Conservation (phyloP, 306 rosid species). For the Dalbergia oliveri region DNA sequence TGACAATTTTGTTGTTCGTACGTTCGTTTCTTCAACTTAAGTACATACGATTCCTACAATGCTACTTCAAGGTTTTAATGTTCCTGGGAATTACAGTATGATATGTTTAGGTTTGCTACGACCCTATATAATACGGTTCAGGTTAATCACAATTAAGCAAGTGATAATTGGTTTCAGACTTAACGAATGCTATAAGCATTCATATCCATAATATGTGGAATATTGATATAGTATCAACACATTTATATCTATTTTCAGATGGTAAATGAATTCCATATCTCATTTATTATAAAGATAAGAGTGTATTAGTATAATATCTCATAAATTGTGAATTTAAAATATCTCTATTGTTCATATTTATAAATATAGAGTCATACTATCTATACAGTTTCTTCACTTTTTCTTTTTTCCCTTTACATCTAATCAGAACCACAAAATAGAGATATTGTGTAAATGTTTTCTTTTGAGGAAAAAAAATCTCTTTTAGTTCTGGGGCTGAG, state of each 20-base stretch:
- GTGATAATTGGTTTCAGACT: not conserved
- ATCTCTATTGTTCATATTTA: too few relatives aligned
- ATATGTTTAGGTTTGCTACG: constrained; percentile 9
- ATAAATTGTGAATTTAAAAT: too few relatives aligned
- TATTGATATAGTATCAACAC: too few relatives aligned
- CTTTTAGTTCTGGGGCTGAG: not conserved
- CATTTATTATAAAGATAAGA: too few relatives aligned
- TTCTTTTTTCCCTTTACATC: not conserved
- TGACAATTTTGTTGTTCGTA: constrained; percentile 52
- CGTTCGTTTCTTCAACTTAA: constrained; percentile 46
- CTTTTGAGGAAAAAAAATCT: not conserved
- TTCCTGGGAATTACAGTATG: not conserved
- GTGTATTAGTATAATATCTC: too few relatives aligned
- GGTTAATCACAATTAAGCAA: not conserved
- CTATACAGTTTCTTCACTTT: too few relatives aligned
- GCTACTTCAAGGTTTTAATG: constrained; percentile 29
- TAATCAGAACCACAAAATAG: not conserved
- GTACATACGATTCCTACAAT: constrained; percentile 43
- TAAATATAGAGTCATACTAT: too few relatives aligned
- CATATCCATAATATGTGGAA: too few relatives aligned
- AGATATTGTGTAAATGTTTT: not conserved
- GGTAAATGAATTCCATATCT: too few relatives aligned
- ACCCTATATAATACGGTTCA: not conserved
- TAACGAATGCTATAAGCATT: too few relatives aligned
- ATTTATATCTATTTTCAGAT: too few relatives aligned